Evolutionary conservation across 139 green algal genomes (phyloP).

Genomic region (Coelastrella sp.): DNA sequence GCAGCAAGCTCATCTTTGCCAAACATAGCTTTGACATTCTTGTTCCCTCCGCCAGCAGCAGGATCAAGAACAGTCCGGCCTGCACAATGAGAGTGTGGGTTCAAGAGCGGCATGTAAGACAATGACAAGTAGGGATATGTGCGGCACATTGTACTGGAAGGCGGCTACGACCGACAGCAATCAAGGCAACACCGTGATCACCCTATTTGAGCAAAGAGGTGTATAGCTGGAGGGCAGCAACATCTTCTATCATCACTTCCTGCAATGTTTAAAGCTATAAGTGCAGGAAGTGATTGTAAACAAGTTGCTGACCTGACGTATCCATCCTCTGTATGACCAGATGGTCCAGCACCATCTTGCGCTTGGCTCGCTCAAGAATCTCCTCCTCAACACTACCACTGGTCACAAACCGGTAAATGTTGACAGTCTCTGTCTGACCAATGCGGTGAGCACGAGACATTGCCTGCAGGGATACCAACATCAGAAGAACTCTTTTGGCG

Average conservation of each 20-base stretch:
- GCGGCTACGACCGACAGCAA: no score
- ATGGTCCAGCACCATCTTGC: slow-evolving; percentile 98
- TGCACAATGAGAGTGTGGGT: no score
- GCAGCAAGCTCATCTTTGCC: slow-evolving; percentile 96
- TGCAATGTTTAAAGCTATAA: no score
- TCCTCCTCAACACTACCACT: slow-evolving; percentile 91
- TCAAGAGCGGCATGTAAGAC: no score
- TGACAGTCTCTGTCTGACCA: slow-evolving; percentile 93
- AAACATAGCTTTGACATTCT: slow-evolving; percentile 82
- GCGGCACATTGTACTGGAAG: no score
- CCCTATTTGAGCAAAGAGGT: no score
- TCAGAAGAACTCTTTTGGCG: no score
- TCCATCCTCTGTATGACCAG: slow-evolving; percentile 88
- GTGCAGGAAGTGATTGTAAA: background rate
- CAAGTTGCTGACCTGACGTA: slow-evolving; percentile 55
- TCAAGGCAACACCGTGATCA: no score
- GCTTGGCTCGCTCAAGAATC: slow-evolving; percentile 93
- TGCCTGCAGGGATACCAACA: slow-evolving; percentile 76
- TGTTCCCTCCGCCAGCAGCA: slow-evolving; percentile 53
- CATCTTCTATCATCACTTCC: no score
- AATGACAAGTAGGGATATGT: no score
- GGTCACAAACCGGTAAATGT: slow-evolving; percentile 96
- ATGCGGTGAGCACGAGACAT: slow-evolving; percentile 96
- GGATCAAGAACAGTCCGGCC: slow-evolving; percentile 84
- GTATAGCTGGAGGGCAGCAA: no score